Conservation (phyloP, 1,284 basidiomycete genomes). For the Ceratobasidium sp. region DNA sequence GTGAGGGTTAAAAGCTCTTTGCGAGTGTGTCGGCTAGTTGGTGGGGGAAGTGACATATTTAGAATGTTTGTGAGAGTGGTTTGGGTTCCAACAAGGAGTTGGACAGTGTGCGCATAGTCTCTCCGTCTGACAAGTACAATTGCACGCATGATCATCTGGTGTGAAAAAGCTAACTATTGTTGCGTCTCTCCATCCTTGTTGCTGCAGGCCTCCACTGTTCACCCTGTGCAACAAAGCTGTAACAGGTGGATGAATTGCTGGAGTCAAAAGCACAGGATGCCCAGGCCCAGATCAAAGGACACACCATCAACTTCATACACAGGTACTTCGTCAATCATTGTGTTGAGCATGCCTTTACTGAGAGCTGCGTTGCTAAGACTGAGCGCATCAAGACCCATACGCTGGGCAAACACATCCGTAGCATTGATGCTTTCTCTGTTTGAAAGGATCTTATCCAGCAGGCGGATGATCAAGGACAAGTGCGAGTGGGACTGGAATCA, state of each 20-base stretch:
- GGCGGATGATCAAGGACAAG: too few relatives aligned
- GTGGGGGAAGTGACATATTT: constrained; percentile 74
- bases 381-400: constrained; percentile 78
- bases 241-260: constrained; percentile 80
- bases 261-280: constrained; percentile 89
- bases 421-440: constrained; percentile 64
- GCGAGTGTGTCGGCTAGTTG: constrained; percentile 66
- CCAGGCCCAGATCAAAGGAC: constrained; percentile 89
- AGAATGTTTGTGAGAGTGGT: constrained; percentile 83
- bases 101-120: constrained; percentile 88
- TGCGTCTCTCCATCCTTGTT: constrained; percentile 73
- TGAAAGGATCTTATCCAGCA: background rate
- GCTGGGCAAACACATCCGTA: constrained; percentile 84
- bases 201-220: constrained; percentile 55
- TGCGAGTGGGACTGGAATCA: constrained; percentile 55
- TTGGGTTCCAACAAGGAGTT: constrained; percentile 90
- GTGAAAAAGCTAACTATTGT: constrained; percentile 90
- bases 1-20: constrained; percentile 79
- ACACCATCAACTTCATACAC: constrained; percentile 93
- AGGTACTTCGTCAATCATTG: constrained; percentile 93
- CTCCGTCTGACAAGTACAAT: constrained; percentile 89
- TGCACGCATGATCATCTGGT: constrained; percentile 95
- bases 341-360: constrained; percentile 87
- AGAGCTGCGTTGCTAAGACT: constrained; percentile 76
- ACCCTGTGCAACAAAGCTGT: constrained; percentile 43